Evolutionary conservation across 2,329 filamentous ascomycete species (phyloP), one percentile per base, ranked within the genome.

Genomic region (Hymenoscyphus fraxineus): DNA sequence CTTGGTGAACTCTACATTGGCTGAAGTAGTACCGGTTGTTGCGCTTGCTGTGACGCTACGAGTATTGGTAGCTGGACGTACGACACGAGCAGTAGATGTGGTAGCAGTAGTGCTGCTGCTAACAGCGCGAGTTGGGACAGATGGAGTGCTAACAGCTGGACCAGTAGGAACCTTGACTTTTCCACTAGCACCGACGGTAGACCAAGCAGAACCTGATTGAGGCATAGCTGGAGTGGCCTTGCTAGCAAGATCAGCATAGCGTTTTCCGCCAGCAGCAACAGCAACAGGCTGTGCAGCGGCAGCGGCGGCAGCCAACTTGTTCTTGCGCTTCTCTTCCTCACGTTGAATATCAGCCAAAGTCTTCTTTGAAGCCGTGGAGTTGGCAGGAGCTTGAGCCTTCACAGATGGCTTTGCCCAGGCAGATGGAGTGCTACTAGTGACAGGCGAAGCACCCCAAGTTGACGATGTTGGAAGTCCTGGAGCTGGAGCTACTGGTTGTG

Each of bases 341-440:
- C 93, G 93, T 76, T 98, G 95, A 65, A 99, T 98, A 70, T 98
- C 94, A 31, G 93, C 92, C 56, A 98, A 82, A 0, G 93, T 97
- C 84, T 97, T 97, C 82, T 96, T 95, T 79, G 74, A 76, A 38
- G 77, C 76, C 47, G 77, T 75, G 54, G 70, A 60, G n/a, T 65
- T 71, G 58, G 66, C 69, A 12, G 77, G 69, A 35, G 74, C 69
- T 59, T 74, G 76, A 44, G 75, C 70, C 71, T 82, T 83, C 55
- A 77, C 74, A 19, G 51, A 55, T 44, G 81, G 75, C 72, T 85
- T 88, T 51, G 78, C 77, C 82, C 82, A 84, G 10, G 78, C 69
- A 31, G 74, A 76, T 15, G 79, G 64, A 38, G 68, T 60, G 61
- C 63, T 69, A 9, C 67, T 66, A 61, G 72, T 68, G 15, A 73